Conservation (phyloP, 2,329 filamentous ascomycete genomes). For the Nothophaeocryptopus gaeumannii region DNA sequence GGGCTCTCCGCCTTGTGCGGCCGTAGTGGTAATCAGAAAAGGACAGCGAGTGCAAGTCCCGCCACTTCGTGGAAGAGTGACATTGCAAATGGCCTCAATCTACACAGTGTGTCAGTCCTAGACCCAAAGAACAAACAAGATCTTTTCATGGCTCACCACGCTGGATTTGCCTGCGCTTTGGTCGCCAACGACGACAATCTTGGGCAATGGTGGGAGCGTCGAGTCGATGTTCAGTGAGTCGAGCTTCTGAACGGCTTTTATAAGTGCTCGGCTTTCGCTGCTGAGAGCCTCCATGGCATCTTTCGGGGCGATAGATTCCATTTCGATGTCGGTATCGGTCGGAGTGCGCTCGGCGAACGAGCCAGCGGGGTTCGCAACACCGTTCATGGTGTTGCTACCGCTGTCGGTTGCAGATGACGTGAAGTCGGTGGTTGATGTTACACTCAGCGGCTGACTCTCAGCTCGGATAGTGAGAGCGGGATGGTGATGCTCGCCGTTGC, state of each 20-base stretch:
- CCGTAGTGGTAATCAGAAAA: slow-evolving; percentile 69
- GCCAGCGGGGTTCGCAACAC: neutral
- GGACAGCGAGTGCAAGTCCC: slow-evolving; percentile 77
- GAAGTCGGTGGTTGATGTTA: neutral
- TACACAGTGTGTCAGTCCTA: neutral
- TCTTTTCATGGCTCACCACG: slow-evolving; percentile 35
- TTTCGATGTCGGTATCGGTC: slow-evolving; percentile 5
- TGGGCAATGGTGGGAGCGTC: slow-evolving; percentile 65
- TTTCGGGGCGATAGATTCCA: slow-evolving; percentile 3
- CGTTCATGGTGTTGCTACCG: neutral
- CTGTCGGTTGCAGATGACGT: neutral
- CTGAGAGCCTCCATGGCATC: slow-evolving; percentile 53
- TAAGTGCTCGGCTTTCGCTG: slow-evolving; percentile 61
- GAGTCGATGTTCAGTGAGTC: slow-evolving; percentile 71
- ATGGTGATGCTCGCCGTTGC: neutral
- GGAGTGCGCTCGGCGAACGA: slow-evolving; percentile 5
- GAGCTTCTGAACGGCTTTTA: slow-evolving; percentile 65
- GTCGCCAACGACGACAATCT: slow-evolving; percentile 79
- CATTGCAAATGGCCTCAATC: slow-evolving; percentile 53
- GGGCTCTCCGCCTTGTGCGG: slow-evolving; percentile 42
- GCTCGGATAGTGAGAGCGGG: neutral
- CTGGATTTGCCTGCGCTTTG: slow-evolving; percentile 82
- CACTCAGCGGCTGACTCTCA: neutral
- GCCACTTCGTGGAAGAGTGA: slow-evolving; percentile 67
- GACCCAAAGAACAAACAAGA: neutral